Evolutionary conservation across 129 eudicot species (phyloP).

Genomic region (Lonicera japonica): DNA sequence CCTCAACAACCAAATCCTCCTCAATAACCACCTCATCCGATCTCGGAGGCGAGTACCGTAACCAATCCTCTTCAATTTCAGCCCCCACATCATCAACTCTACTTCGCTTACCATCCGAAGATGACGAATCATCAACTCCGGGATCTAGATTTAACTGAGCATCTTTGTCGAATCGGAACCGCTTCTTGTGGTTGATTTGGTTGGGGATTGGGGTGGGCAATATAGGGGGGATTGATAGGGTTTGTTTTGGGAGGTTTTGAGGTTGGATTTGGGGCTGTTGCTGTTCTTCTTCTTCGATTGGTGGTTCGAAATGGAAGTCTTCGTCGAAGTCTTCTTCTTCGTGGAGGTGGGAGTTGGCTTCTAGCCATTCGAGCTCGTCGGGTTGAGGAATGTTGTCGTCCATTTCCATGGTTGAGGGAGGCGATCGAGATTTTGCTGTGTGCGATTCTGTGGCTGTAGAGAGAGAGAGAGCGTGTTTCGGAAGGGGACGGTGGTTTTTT

Average conservation of each 20-base stretch:
- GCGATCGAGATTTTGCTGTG: too few species aligned
- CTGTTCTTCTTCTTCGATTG: slow-evolving; percentile 9
- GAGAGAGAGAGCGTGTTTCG: too few species aligned
- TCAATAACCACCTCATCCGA: slow-evolving; percentile 9
- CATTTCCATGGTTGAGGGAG: slow-evolving; percentile 33
- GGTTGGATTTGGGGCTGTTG: slow-evolving; percentile 9
- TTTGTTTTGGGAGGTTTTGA: slow-evolving; percentile 17
- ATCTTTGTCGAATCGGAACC: slow-evolving; percentile 31
- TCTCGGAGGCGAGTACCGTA: slow-evolving; percentile 39
- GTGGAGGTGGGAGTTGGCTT: slow-evolving; percentile 45
- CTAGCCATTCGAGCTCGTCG: slow-evolving; percentile 83
- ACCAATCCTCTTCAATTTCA: slow-evolving; percentile 46
- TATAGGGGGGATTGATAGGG: slow-evolving; percentile 17
- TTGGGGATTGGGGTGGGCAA: slow-evolving; percentile 6
- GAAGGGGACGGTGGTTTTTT: too few species aligned
- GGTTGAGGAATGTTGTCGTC: slow-evolving; percentile 55
- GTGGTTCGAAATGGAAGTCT: slow-evolving; percentile 27
- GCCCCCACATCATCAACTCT: slow-evolving; percentile 18
- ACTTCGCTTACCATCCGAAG: slow-evolving; percentile 34
- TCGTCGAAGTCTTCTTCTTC: slow-evolving; percentile 51
- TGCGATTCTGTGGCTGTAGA: too few species aligned
- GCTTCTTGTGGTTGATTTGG: slow-evolving; percentile 34
- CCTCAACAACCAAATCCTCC: slow-evolving; percentile 28
- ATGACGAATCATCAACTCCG: background rate
- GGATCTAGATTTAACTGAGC: slow-evolving; percentile 1